phyloP scores from a whole-genome alignment of 177 flowering plant genomes.

The Telopea speciosissima region DNA sequence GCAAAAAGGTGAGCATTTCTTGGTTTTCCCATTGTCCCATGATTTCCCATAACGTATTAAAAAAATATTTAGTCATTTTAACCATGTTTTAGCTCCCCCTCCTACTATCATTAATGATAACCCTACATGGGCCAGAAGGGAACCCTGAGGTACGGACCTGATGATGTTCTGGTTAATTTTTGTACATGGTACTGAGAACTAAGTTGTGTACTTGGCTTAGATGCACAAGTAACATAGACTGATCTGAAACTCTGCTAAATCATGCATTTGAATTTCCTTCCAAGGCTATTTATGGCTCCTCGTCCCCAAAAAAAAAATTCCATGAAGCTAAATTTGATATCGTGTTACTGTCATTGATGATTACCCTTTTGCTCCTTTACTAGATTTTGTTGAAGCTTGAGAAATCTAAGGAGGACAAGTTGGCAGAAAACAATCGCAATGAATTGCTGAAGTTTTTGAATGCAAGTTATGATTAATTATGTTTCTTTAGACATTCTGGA shows the following conservation, averaged over 20 bases:
- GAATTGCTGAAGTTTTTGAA: conserved; percentile 88
- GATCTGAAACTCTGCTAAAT: background rate
- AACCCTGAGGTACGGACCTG: background rate
- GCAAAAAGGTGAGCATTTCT: conserved; percentile 74
- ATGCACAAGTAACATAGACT: background rate
- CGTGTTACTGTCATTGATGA: background rate
- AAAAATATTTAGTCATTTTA: background rate
- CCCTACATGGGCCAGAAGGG: background rate
- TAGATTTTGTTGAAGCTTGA: conserved; percentile 91
- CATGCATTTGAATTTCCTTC: background rate
- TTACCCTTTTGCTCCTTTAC: conserved; percentile 2
- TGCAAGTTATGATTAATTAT: conserved; percentile 76
- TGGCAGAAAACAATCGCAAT: conserved; percentile 77
- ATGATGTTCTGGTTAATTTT: background rate
- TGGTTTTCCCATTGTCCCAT: background rate
- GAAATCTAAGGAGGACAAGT: conserved; percentile 89
- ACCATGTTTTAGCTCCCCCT: background rate
- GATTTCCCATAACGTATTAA: no score
- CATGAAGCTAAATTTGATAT: background rate
- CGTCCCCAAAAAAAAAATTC: no score
- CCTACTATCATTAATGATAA: background rate
- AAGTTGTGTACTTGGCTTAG: background rate
- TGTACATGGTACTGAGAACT: background rate
- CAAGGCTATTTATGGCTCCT: background rate
- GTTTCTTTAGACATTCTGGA: background rate